phyloP scores from a whole-genome alignment of 163 green algal species.

The Scenedesmus sp. region DNA sequence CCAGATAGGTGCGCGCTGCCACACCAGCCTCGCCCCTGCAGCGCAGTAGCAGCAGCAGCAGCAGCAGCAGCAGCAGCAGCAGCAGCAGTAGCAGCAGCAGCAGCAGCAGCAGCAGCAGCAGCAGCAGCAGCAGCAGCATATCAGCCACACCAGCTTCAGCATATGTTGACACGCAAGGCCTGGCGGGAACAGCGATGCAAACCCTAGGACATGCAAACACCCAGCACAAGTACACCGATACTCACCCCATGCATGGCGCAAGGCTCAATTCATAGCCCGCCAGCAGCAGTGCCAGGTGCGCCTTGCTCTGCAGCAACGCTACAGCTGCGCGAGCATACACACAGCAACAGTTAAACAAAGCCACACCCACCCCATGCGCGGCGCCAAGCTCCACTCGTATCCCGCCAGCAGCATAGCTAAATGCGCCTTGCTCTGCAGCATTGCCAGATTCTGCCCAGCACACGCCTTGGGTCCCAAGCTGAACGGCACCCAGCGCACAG shows the following conservation, averaged over 20 bases:
- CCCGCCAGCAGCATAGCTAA: constrained; percentile 33
- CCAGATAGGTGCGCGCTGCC: constrained; percentile 27
- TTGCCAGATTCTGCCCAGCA: constrained; percentile 30
- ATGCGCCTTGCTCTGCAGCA: constrained; percentile 30
- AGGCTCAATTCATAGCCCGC: neutral
- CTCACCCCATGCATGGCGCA: neutral
- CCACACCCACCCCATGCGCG: constrained; percentile 19
- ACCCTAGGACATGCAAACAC: neutral
- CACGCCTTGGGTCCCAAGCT: constrained; percentile 45
- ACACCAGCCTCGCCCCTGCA: constrained; percentile 27
- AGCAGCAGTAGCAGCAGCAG: neutral
- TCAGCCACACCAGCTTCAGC: constrained; percentile 17
- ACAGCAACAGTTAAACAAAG: neutral
- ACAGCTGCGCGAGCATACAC: neutral
- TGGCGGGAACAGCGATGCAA: too few species aligned
- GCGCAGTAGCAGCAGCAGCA: neutral
- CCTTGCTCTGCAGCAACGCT: neutral
- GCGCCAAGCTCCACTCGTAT: constrained; percentile 31
- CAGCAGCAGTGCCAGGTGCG: neutral
- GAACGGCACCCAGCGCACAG: constrained; percentile 21
- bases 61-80: neutral
- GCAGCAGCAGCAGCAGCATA: constrained; percentile 11
- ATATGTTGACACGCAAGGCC: neutral
- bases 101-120: neutral
- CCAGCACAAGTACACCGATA: neutral